Conservation (phyloP, 331 rosid species). For the Telfairia occidentalis region DNA sequence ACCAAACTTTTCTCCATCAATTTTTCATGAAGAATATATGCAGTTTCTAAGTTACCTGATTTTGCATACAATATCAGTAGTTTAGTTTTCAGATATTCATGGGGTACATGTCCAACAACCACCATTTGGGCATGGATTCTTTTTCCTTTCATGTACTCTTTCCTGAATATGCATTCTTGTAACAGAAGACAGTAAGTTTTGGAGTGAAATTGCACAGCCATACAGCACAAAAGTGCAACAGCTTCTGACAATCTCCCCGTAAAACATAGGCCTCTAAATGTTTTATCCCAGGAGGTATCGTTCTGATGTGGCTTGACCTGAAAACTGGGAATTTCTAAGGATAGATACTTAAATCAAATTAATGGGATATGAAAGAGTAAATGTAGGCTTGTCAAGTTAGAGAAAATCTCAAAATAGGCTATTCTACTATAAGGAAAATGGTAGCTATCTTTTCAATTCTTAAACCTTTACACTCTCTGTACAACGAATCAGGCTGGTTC, state of each 20-base stretch:
- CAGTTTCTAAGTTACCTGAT: conserved; percentile 47
- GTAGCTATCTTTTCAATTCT: neutral
- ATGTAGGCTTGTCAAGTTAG: neutral
- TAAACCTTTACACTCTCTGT: neutral
- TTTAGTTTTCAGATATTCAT: conserved; percentile 48
- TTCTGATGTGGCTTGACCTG: conserved; percentile 42
- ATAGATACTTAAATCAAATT: neutral
- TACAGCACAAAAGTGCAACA: conserved; percentile 42
- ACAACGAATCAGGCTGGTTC: neutral
- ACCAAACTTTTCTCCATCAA: conserved; percentile 35
- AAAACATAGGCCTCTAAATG: conserved; percentile 35
- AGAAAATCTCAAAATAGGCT: neutral
- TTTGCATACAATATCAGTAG: conserved; percentile 58
- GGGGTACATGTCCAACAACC: conserved; percentile 45
- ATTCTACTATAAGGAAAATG: neutral
- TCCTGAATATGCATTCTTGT: conserved; percentile 67
- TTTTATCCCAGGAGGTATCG: conserved; percentile 29
- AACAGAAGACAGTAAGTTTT: conserved; percentile 51
- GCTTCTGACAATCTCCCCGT: conserved; percentile 54
- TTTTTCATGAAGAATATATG: conserved; percentile 28
- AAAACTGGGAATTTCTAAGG: conserved; percentile 46
- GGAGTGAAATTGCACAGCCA: conserved; percentile 23
- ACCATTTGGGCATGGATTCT: conserved; percentile 59
- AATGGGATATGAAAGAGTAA: neutral
- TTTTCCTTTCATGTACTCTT: conserved; percentile 43